These are phyloP conservation scores for Oidiodendron maius DNA, from an alignment of 495 filamentous ascomycete genomes.

Conservation along the genomic window DNA sequence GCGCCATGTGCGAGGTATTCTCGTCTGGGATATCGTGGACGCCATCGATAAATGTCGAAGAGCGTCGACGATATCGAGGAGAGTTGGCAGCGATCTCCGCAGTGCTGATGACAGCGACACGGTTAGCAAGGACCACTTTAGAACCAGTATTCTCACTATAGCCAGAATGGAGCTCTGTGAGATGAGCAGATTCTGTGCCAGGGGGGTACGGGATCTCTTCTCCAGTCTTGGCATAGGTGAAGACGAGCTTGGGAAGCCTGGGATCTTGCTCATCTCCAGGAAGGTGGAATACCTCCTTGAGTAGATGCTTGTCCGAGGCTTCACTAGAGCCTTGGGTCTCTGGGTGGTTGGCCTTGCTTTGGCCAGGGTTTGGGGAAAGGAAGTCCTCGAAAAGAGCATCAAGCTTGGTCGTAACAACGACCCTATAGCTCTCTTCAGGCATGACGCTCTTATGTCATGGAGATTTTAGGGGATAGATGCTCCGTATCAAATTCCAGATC, in stretches of 20 bases:
- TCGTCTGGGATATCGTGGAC: constrained; percentile 90
- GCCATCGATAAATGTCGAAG: constrained; percentile 93
- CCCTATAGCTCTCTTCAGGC: neutral
- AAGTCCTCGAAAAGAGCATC: neutral
- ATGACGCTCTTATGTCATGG: too few relatives aligned
- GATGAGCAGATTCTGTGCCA: neutral
- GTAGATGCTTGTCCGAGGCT: too few relatives aligned
- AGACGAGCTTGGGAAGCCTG: too few relatives aligned
- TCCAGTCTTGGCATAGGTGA: too few relatives aligned
- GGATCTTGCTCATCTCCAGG: too few relatives aligned
- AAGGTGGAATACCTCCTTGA: too few relatives aligned
- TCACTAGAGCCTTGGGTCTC: too few relatives aligned
- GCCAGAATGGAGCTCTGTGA: neutral
- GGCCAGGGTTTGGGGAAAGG: neutral
- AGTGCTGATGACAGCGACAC: constrained; percentile 33
- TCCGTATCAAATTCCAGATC: too few relatives aligned
- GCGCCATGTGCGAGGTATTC: constrained; percentile 64
- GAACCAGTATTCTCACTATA: neutral
- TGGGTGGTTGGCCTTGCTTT: too few relatives aligned
- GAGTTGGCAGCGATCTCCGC: constrained; percentile 85
- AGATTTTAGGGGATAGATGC: too few relatives aligned
- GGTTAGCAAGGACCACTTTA: neutral
- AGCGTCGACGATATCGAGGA: constrained; percentile 74
- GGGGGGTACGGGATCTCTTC: neutral
- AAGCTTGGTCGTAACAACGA: neutral